These are phyloP conservation scores for Penicillium riverlandense DNA, from an alignment of 495 filamentous ascomycete species.

Conservation along the genomic window DNA sequence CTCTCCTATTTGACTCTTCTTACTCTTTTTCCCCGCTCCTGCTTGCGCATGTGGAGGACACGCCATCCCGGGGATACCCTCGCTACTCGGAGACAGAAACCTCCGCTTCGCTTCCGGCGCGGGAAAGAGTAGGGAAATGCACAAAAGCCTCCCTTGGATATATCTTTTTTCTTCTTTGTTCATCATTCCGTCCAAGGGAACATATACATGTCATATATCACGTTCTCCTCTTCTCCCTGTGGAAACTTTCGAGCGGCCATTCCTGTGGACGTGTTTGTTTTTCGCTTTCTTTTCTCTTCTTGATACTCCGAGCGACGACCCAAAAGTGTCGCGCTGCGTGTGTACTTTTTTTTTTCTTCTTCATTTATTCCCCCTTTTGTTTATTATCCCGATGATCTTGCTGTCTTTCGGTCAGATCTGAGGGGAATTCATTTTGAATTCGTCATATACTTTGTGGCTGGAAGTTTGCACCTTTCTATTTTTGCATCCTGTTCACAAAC, in stretches of 20 bases:
- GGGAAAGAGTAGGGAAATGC: conserved; percentile 9
- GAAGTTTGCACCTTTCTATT: conserved; percentile 4
- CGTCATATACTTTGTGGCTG: conserved; percentile 10
- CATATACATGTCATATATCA: conserved; percentile 20
- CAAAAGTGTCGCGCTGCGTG: conserved; percentile 9
- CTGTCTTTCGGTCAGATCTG: conserved; percentile 1
- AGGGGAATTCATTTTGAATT: conserved; percentile 8
- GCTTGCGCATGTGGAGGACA: background rate
- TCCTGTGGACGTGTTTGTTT: conserved; percentile 8
- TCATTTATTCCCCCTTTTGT: conserved; percentile 28
- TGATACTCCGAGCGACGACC: conserved; percentile 19
- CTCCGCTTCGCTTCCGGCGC: background rate
- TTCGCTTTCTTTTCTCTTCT: conserved; percentile 12
- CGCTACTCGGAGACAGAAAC: too few species aligned
- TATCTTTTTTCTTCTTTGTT: conserved; percentile 11
- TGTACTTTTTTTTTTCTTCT: conserved; percentile 16
- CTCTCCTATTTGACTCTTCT: too few species aligned
- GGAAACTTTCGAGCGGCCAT: conserved; percentile 20
- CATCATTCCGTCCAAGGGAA: conserved; percentile 11
- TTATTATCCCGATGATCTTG: conserved; percentile 5
- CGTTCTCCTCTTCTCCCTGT: conserved; percentile 16
- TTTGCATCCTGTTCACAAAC: too few species aligned
- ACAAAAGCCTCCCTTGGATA: conserved; percentile 15
- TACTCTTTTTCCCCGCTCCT: background rate
- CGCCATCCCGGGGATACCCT: too few species aligned